A percentile compares a stretch with the other conserved stretches of the same genome.
These are phyloP conservation scores for Thymus mandschuricus DNA, from an alignment of 257 asterid species.

Conservation along the genomic window DNA sequence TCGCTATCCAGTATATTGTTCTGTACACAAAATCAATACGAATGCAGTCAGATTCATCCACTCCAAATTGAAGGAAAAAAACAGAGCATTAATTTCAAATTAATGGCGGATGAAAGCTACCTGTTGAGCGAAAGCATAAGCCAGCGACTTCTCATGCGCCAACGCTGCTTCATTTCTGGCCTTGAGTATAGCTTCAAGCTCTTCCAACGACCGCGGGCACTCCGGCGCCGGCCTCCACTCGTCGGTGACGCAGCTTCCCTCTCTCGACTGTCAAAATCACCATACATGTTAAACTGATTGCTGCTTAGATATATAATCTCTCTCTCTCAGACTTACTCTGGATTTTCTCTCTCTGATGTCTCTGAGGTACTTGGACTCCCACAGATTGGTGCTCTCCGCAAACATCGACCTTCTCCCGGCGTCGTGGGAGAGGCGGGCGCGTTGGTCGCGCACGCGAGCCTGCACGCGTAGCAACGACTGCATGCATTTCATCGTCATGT, in stretches of 20 bases:
- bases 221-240: constrained; percentile 60
- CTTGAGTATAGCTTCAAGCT: constrained; percentile 66
- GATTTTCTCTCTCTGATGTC: constrained; percentile 65
- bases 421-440: constrained; percentile 77
- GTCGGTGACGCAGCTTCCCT: constrained; percentile 59
- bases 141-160: constrained; percentile 62
- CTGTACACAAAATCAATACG: constrained; percentile 19
- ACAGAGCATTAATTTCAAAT: neutral
- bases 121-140: constrained; percentile 75
- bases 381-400: constrained; percentile 60
- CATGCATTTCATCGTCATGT: constrained; percentile 90
- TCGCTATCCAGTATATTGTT: constrained; percentile 44
- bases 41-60: neutral
- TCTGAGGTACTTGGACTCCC: constrained; percentile 67
- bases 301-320: neutral
- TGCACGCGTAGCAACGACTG: constrained; percentile 90
- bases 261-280: constrained; percentile 56
- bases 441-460: constrained; percentile 84
- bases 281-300: neutral
- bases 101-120: constrained; percentile 29
- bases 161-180: constrained; percentile 76
- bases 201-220: constrained; percentile 73
- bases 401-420: constrained; percentile 78
- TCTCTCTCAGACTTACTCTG: constrained; percentile 39
- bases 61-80: neutral